Percentiles rank a stretch among this genome's conserved stretches.
Conservation (phyloP, 2,329 filamentous ascomycete species). For the Coniella lustricola region DNA sequence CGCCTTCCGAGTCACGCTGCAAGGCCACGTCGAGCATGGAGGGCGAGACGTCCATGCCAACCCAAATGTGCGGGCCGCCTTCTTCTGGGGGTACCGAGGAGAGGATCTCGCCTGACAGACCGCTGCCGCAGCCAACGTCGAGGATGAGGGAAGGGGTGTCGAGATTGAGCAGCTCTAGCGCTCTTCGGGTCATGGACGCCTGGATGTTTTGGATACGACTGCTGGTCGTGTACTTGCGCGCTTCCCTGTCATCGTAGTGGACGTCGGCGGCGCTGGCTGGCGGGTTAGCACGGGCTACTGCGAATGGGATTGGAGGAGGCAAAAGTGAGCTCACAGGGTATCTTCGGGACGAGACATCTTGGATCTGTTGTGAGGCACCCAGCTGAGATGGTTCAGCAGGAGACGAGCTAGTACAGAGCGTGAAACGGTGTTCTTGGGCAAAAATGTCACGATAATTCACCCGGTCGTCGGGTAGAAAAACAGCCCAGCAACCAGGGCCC, state of each 20-base stretch:
- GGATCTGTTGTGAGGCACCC: too few species aligned
- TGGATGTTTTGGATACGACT: slow-evolving; percentile 96
- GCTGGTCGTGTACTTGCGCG: slow-evolving; percentile 93
- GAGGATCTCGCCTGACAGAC: slow-evolving; percentile 89
- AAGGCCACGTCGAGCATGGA: slow-evolving; percentile 97
- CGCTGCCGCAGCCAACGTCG: slow-evolving; percentile 93
- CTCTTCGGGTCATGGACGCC: slow-evolving; percentile 86
- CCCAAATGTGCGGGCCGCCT: slow-evolving; percentile 84
- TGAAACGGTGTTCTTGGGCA: too few species aligned
- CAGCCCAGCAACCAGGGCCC: not conserved
- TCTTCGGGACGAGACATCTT: slow-evolving; percentile 95
- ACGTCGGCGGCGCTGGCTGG: slow-evolving; percentile 78
- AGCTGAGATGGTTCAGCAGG: too few species aligned
- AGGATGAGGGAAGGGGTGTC: slow-evolving; percentile 77
- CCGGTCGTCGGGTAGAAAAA: not conserved
- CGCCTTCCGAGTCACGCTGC: slow-evolving; percentile 85
- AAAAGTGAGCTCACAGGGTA: slow-evolving; percentile 57
- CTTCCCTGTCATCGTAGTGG: slow-evolving; percentile 94
- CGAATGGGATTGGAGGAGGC: not conserved
- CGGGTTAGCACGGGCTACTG: slow-evolving; percentile 18
- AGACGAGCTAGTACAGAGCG: too few species aligned
- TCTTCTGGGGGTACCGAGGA: slow-evolving; percentile 62
- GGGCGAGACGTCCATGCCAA: slow-evolving; percentile 93
- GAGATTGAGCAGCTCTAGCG: slow-evolving; percentile 84
- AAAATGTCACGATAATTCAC: too few species aligned